Conservation (phyloP, 768 basidiomycete genomes). For the Sarcodon sp. region DNA sequence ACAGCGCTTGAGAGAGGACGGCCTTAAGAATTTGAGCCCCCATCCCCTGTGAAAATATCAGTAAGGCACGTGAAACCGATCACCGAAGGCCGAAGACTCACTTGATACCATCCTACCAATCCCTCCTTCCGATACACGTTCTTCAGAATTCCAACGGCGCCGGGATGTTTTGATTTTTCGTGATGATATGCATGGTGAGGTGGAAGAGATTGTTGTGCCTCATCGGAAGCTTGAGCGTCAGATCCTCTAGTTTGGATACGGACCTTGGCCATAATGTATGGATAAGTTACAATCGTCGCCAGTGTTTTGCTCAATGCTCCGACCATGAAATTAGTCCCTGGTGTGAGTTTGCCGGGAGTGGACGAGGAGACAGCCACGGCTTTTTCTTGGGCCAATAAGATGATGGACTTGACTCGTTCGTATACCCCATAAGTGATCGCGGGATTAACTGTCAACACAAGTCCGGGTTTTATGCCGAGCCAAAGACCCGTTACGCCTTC, state of each 20-base stretch:
- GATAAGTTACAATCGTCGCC: slow-evolving; percentile 92
- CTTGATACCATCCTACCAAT: slow-evolving; percentile 91
- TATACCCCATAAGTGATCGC: slow-evolving; percentile 96
- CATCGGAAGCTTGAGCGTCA: slow-evolving; percentile 34
- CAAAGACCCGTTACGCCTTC: slow-evolving; percentile 84
- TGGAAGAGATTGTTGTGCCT: slow-evolving; percentile 25
- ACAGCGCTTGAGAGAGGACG: slow-evolving; percentile 84
- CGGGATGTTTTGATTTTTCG: slow-evolving; percentile 36
- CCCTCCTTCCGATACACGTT: slow-evolving; percentile 70
- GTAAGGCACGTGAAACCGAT: neutral
- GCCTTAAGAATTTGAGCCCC: slow-evolving; percentile 93
- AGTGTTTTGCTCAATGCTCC: slow-evolving; percentile 92
- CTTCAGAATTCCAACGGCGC: slow-evolving; percentile 67
- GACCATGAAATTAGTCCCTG: slow-evolving; percentile 70
- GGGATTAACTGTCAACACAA: slow-evolving; percentile 95
- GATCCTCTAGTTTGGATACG: slow-evolving; percentile 79
- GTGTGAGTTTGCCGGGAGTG: slow-evolving; percentile 48
- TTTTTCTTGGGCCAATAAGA: slow-evolving; percentile 42
- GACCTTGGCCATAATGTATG: slow-evolving; percentile 95
- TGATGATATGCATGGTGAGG: slow-evolving; percentile 28
- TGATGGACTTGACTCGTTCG: slow-evolving; percentile 74
- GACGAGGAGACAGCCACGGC: slow-evolving; percentile 12
- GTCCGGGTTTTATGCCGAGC: slow-evolving; percentile 83
- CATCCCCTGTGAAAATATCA: slow-evolving; percentile 57
- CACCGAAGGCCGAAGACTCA: slow-evolving; percentile 19